Evolutionary conservation across 306 rosid species (phyloP).

Genomic region (Vachellia pachyceras): DNA sequence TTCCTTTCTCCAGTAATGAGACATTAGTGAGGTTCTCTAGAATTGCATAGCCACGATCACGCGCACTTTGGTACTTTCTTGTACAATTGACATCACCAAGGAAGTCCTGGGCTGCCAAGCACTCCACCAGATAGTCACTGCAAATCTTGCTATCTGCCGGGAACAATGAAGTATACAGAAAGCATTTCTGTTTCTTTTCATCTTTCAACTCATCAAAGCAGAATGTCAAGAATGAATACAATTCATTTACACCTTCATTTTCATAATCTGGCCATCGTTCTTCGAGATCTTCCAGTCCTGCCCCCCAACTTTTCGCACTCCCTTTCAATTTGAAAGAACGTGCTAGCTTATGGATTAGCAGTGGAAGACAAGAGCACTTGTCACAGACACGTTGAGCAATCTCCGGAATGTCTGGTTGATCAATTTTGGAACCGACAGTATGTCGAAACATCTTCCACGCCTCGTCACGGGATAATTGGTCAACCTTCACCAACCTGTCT

Average conservation of each 20-base stretch:
- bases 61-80: constrained; percentile 34
- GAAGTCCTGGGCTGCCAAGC: constrained; percentile 39
- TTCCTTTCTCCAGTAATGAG: constrained; percentile 23
- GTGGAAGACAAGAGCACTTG: constrained; percentile 26
- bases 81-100: constrained; percentile 37
- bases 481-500: neutral
- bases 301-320: neutral
- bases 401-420: constrained; percentile 9
- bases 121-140: constrained; percentile 45
- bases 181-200: constrained; percentile 38
- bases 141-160: constrained; percentile 37
- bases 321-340: neutral
- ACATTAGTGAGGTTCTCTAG: constrained; percentile 22
- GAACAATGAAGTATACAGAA: constrained; percentile 42
- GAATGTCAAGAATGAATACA: constrained; percentile 40
- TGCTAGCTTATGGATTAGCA: constrained; percentile 25
- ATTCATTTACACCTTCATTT: constrained; percentile 21
- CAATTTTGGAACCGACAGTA: neutral
- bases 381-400: neutral
- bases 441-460: constrained; percentile 32
- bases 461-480: neutral
- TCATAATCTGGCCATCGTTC: neutral
- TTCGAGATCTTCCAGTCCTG: neutral
- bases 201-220: constrained; percentile 41
- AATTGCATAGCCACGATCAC: constrained; percentile 25